Evolutionary conservation across 73 alveolate species (phyloP), one percentile per base, ranked within the genome.

Genomic region (Paramecium sonneborni): DNA sequence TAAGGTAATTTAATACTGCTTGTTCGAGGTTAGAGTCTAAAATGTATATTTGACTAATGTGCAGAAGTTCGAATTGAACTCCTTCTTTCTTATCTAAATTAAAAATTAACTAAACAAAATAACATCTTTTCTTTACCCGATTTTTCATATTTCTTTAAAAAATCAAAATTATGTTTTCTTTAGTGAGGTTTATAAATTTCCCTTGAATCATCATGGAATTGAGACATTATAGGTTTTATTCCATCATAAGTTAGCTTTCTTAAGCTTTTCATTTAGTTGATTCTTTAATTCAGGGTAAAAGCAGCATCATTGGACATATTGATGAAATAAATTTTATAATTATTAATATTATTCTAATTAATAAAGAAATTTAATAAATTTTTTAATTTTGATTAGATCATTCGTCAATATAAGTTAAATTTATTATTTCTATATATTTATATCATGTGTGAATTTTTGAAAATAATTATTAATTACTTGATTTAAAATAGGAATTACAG

Each of bases 61-160:
- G n/a, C 87, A 28, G 58, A n/a, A 37, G 58, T 39, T 18, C 44
- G 20, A 37, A 74, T 74, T 10, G 87, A 74, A 37, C 87, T 39
- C 3, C 62, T 74, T 74, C 87, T 74, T 32, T 74, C 87, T 74
- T 74, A 74, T 18, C 87, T 34, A 74, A 74, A 74, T 37, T 28
- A 39, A 37, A 74, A 74, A 23, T 62, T 62, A 9, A 62, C 84
- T 62, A 62, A 58, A 7, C 11, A 12, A 9, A 62, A 26, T 62
- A 10, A 26, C 20, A 62, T 26, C 3, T 2, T 52, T 0, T 52
- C 26, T 5, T 9, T 39, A 37, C 58, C 3, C 5, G 87, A 67
- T 39, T 74, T 74, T 28, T 74, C 87, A 37, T 74, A 74, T 74
- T 74, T 74, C 34, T 74, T 23, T 39, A 74, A 37, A 74, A 74